Percentiles rank a stretch among this genome's conserved stretches.
Conservation (phyloP, 2,329 filamentous ascomycete genomes). For the Microcyclospora tardicrescens region DNA sequence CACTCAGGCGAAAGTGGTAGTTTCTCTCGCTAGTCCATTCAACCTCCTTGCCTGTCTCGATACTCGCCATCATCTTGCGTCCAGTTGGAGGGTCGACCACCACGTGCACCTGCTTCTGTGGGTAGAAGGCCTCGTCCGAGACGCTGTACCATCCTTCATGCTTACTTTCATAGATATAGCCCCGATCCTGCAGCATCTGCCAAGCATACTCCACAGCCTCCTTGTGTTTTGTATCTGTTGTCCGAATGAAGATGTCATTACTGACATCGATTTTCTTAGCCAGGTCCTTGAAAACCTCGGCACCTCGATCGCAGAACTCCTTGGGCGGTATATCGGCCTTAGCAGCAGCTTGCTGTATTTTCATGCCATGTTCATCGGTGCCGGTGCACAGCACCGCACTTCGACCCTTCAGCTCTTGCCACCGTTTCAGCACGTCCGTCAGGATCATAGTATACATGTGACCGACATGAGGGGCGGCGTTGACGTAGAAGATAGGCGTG, state of each 20-base stretch:
- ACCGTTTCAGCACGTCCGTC: conserved; percentile 82
- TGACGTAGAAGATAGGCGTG: conserved; percentile 97
- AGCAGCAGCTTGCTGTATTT: conserved; percentile 77
- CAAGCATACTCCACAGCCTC: conserved; percentile 83
- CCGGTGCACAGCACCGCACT: conserved; percentile 70
- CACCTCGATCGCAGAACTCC: conserved; percentile 77
- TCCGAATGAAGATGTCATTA: conserved; percentile 83
- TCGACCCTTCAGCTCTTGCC: conserved; percentile 63
- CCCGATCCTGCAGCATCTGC: conserved; percentile 61
- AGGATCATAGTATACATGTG: conserved; percentile 91
- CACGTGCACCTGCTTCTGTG: conserved; percentile 58
- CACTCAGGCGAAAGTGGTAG: conserved; percentile 86
- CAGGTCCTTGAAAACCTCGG: conserved; percentile 64
- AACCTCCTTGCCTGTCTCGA: conserved; percentile 82
- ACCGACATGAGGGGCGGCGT: conserved; percentile 88
- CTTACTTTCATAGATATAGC: conserved; percentile 69
- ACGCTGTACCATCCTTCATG: conserved; percentile 96
- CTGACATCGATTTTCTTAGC: conserved; percentile 56
- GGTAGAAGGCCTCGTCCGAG: conserved; percentile 93
- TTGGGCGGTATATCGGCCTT: conserved; percentile 60
- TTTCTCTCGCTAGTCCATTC: conserved; percentile 91
- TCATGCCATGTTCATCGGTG: conserved; percentile 95
- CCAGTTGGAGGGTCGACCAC: conserved; percentile 69
- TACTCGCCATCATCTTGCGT: conserved; percentile 59
- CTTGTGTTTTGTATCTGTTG: conserved; percentile 70